Evolutionary conservation across 1,284 basidiomycete genomes (phyloP), one percentile per base, ranked within the genome.

Genomic region (Sparassis latifolia): DNA sequence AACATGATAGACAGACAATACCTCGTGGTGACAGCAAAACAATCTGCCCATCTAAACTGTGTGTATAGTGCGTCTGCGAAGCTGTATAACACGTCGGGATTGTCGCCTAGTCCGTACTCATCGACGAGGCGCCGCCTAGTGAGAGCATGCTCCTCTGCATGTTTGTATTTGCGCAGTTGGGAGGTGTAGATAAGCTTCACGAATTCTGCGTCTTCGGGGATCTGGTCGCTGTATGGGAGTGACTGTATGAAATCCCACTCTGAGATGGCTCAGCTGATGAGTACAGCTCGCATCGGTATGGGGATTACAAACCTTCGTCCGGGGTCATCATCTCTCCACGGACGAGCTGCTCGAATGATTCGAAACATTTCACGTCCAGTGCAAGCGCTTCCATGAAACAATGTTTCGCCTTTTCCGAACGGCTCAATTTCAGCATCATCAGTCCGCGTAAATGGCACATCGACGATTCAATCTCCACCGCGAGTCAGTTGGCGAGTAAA

Each of bases 321-420:
- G 86, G 81, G 10, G 86, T 82, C 86, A 97, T 89, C 91, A 97
- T 94, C 64, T 95, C 89, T 2, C 93, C 90, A 40, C 85, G 86
- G 27, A 98, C 76, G 4, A 99, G 78, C 55, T 95, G 89, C 49
- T 89, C 82, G 62, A 97, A 99, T 1, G 93, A 89, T 58, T 99
- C 97, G 64, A 94, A 99, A 66, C 96, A 98, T 68, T 97, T 97
- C 30, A 99, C 92, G 61, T 99, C 97, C 10, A 98, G 75, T 0
- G 87, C 80, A 10, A 99, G 76, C 1, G 97, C 95, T 59, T 97
- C 93, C 82, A 98, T 88, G 64, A 98, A 97, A 56, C 87, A 89
- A 51, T 92, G 79, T 62, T 96, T 96, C 0, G 97, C 97, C 55
- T 89, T 81, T 42, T 91, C 86, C 10, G 86, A 82, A 5, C 93